Conservation (phyloP, 805 yeast genomes). For the Wickerhamiella azyma region DNA sequence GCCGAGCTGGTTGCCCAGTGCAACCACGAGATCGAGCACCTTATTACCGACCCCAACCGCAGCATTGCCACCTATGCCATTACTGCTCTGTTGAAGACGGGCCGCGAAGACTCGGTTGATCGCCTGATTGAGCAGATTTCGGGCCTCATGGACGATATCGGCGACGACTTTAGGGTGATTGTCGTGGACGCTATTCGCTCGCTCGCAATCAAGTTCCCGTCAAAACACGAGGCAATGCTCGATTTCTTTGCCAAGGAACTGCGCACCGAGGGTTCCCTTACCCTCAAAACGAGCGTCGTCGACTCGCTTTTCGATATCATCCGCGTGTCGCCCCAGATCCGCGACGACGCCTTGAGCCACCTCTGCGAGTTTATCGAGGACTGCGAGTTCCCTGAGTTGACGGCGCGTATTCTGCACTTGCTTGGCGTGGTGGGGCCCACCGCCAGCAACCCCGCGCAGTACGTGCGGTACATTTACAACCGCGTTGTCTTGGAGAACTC, state of each 20-base stretch:
- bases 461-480: slow-evolving; percentile 92
- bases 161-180: slow-evolving; percentile 90
- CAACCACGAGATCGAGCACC: slow-evolving; percentile 70
- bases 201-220: slow-evolving; percentile 83
- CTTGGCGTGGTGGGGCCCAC: slow-evolving; percentile 91
- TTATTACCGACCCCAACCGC: slow-evolving; percentile 79
- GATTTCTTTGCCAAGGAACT: slow-evolving; percentile 69
- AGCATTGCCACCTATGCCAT: slow-evolving; percentile 94
- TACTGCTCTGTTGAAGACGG: slow-evolving; percentile 88
- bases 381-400: slow-evolving; percentile 88
- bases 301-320: slow-evolving; percentile 90
- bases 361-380: slow-evolving; percentile 96
- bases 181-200: slow-evolving; percentile 92
- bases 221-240: slow-evolving; percentile 72
- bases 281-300: slow-evolving; percentile 72
- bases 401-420: slow-evolving; percentile 82
- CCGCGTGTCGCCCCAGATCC: slow-evolving; percentile 69
- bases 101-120: slow-evolving; percentile 80
- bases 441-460: slow-evolving; percentile 72
- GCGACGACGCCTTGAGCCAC: slow-evolving; percentile 70
- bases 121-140: slow-evolving; percentile 77
- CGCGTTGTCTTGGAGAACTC: slow-evolving; percentile 94
- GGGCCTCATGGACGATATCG: slow-evolving; percentile 79
- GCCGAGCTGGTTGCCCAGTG: slow-evolving; percentile 63
- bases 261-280: slow-evolving; percentile 82